Conservation (phyloP, 768 basidiomycete species). For the Podaxis mareebaensis region DNA sequence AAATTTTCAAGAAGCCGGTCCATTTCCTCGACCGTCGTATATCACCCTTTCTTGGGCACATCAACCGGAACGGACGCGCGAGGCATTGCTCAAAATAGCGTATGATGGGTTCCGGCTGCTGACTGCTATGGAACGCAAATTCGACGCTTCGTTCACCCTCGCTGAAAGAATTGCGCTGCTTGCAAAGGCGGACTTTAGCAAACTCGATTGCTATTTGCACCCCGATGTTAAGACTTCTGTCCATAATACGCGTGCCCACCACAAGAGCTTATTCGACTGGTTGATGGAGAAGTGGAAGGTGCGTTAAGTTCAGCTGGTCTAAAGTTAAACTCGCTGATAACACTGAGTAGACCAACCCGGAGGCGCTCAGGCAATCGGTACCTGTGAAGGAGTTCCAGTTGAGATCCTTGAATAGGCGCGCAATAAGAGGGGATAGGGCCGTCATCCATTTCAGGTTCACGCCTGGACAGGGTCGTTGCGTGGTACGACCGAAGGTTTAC, state of each 20-base stretch:
- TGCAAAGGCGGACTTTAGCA: constrained; percentile 9
- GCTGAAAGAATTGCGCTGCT: neutral
- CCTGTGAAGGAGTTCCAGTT: neutral
- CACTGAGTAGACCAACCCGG: neutral
- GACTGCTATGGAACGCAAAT: neutral
- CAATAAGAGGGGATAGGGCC: constrained; percentile 7
- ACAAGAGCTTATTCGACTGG: constrained; percentile 7
- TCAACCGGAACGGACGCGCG: neutral
- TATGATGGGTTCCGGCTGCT: constrained; percentile 6
- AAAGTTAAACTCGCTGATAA: neutral
- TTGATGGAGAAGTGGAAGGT: neutral
- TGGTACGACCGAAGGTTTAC: constrained; percentile 7
- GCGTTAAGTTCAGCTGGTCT: neutral
- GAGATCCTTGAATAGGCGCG: neutral
- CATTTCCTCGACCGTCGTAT: neutral
- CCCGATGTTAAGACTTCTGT: constrained; percentile 7
- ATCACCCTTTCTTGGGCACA: constrained; percentile 4
- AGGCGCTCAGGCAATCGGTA: neutral
- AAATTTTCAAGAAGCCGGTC: neutral
- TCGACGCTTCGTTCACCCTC: neutral
- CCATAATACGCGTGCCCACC: neutral
- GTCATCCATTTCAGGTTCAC: constrained; percentile 4
- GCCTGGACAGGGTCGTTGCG: neutral
- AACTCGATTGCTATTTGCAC: constrained; percentile 9
- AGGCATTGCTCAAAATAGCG: constrained; percentile 1